Base-by-base conservation (phyloP, 768 basidiomycete species). In the Lactarius hatsudake region DNA sequence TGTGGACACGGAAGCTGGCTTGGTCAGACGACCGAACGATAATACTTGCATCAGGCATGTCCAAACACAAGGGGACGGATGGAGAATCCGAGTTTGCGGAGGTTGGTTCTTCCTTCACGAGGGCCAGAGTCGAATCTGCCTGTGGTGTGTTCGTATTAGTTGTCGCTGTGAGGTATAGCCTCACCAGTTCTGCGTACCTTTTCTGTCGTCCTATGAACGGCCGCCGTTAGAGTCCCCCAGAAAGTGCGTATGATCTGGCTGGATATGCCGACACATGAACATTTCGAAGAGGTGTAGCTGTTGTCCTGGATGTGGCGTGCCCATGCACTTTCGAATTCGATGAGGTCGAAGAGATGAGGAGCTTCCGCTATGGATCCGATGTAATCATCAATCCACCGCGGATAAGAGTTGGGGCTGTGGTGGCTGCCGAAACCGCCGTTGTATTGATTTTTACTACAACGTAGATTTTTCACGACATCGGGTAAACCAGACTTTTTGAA, bases 1-100 rank as follows among this genome's bases (percentile, higher is more conserved):
- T 72, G 66, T 73, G 75, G 34, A 75, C 74, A 38, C 64, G 72
- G 68, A 77, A 77, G 61, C 4, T 26, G 13, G 15, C 51, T 53
- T 28, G 23, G 13, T 53, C 51, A 26, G 51, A 53, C 5, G 51
- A 53, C 26, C 23, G 51, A 26, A 53, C 0, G 7, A 53, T 53
- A 15, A 53, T 53, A 28, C 23, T 7, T 53, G 51, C 51, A 53
- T 53, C 51, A 5, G 51, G 51, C 4, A 53, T 7, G 23, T 26
- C 26, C 26, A 26, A 26, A 53, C 51, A 53, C 23, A 53, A 26
- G 3, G 51, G 51, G 2, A 7, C 6, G 5, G 13, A 28, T 53
- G 51, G 26, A 26, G 38, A 8, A 28, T n/a, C 9, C 15, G 8
- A 51, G 7, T 20, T n/a, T 57, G 36, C 42, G 1, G 15, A 15